Evolutionary conservation across 2,329 filamentous ascomycete species (phyloP), one percentile per base, ranked within the genome.

Genomic region (Talaromyces sp.): DNA sequence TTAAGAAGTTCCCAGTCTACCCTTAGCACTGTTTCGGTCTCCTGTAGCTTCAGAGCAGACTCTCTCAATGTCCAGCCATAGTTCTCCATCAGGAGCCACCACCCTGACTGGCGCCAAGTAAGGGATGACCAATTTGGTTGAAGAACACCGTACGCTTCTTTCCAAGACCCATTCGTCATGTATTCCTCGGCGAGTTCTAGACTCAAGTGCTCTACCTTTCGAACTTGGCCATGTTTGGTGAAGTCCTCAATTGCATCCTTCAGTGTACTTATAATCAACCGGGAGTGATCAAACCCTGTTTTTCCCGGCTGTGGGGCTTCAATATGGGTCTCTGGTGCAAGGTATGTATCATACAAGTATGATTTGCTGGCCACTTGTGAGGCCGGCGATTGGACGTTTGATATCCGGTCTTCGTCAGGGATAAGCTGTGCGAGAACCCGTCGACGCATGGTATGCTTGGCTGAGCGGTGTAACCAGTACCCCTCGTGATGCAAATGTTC

Each of bases 401-500:
- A 71, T 20, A 74, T 73, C 19, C 82, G 76, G 64, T 86, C 84
- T 66, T 86, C 84, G 43, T 80, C 77, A 17, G 84, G 81, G 39
- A 86, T 83, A 20, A 82, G 75, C 44, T 78, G 65, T 4, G 83
- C 83, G 41, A 81, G 72, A 13, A 70, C 61, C 55, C 80, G 79
- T 19, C 84, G 77, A 42, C 68, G 65, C 59, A 76, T 74, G 8
- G 81, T 75, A 61, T 83, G 78, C 45, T 78, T 79, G 11, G 79
- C 78, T 6, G 83, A 76, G 16, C 82, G 70, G 53, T 79, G 74
- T 41, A 82, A 69, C 83, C 83, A 87, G 66, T 86, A 87, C 1
- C 84, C 84, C 52, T 84, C 72, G 64, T 86, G 84, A 55, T 86
- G 84, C 13, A 86, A 71, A 13, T 80, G 67, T 55, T 85, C 78